These are phyloP conservation scores for Alnus rubra DNA, from an alignment of 306 rosid species.

Conservation along the genomic window DNA sequence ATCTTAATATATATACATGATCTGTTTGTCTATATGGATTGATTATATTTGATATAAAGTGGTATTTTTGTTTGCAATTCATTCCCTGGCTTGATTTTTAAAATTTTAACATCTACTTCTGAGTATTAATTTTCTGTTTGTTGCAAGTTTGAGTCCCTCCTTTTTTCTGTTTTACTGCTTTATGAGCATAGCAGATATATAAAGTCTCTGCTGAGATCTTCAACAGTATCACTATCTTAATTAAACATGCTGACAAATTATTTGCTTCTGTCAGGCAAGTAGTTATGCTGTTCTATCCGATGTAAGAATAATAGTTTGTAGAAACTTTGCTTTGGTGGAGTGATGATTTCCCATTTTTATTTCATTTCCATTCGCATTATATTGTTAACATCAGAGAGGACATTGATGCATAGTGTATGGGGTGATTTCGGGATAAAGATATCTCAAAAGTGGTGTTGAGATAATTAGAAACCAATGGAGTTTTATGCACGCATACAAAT, in stretches of 20 bases:
- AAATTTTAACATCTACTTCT: constrained; percentile 17
- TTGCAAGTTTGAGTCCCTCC: neutral
- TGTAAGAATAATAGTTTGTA: neutral
- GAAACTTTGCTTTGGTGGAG: neutral
- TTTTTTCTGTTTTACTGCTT: neutral
- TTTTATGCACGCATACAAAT: neutral
- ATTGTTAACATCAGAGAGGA: neutral
- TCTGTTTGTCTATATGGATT: constrained; percentile 6
- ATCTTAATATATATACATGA: neutral
- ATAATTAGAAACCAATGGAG: neutral
- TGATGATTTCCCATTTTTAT: neutral
- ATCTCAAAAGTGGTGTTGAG: neutral
- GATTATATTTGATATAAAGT: constrained; percentile 8
- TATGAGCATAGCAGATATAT: neutral
- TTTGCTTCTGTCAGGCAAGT: neutral
- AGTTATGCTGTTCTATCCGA: neutral
- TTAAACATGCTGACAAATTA: neutral
- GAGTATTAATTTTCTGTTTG: constrained; percentile 10
- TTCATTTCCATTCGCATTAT: neutral
- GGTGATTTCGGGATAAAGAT: neutral
- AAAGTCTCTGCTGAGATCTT: constrained; percentile 2
- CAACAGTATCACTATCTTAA: neutral
- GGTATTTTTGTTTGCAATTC: constrained; percentile 1
- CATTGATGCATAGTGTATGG: neutral
- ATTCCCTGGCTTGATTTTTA: constrained; percentile 13